Evolutionary conservation across 495 filamentous ascomycete species (phyloP), one percentile per base, ranked within the genome.

Genomic region (Penicillium psychrofluorescens): DNA sequence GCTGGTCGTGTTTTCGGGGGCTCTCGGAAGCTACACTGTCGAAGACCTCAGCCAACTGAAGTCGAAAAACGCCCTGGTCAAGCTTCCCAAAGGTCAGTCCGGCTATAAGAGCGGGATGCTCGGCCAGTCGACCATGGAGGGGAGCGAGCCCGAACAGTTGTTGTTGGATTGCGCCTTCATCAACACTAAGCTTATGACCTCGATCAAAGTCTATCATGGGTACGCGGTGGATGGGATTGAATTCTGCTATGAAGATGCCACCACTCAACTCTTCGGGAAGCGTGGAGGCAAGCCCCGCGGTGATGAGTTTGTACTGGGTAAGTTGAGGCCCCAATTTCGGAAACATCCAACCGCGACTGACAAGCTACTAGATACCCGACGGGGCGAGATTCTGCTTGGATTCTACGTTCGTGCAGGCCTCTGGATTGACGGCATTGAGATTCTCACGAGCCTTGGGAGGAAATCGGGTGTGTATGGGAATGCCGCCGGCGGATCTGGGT

Each of bases 341-440:
- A 11, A 27, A n/a, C 12, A 51, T 34, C 43, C 62, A 44, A 49
- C 58, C 49, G 48, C 49, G 39, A 43, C 39, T 36, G 37, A 42
- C 30, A 2, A 36, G 8, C 15, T 34, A 29, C n/a, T 55, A 80
- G 91, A 98, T 64, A 84, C 85, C 10, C 79, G 88, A 44, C 76
- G 82, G 45, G 90, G 90, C 34, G 92, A 98, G 64, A 83, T 85
- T 44, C 65, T 98, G 10, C 77, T 88, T 41, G 92, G 92, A 10
- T 98, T 98, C 62, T 82, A 84, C 53, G 68, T 96, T 41, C 74
- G 90, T 48, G 79, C 87, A 35, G 88, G 88, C 9, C 64, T 78
- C 31, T 92, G 88, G 85, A 85, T 96, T 48, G 90, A 95, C 62
- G 92, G 80, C 11, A 79, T 98, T 41, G 88, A 95, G 58, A 84